Base-by-base conservation (phyloP, 1,284 basidiomycete genomes). In the Pascua sp. region DNA sequence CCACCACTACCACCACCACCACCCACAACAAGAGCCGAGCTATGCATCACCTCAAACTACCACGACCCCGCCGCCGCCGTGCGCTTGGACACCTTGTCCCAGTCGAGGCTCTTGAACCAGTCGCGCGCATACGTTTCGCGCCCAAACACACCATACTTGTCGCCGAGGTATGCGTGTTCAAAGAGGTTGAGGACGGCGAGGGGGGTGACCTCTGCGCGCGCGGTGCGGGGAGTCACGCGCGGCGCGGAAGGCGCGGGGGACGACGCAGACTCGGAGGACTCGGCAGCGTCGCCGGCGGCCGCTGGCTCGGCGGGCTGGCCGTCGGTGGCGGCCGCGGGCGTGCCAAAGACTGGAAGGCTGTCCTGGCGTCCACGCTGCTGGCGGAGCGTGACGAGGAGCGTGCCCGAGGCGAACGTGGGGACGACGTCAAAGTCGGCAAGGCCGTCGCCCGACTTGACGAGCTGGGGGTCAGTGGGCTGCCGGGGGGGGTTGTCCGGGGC, bases 131-230 rank as follows among this genome's bases (percentile, higher is more conserved):
- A 98, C 71, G 85, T 82, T 72, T 92, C 90, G 79, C 91, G 92
- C 43, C 91, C 92, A 90, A 91, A 95, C 15, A 98, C 85, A 11
- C 95, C 95, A 70, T 91, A 94, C 59, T 88, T 88, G 49, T 89
- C 86, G 52, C 83, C 82, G 66, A 98, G 80, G 89, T 93, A 98
- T 24, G 89, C 87, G 69, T 93, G 93, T 77, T 97, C 93, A 69
- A 92, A 86, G 18, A 95, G 83, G 55, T 87, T 88, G 60, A 97
- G 76, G 66, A 90, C 92, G 70, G 95, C 87, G 32, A 77, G 53
- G 8, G 76, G 76, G 11, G 51, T 61, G 11, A 47, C 48, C 50
- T 58, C 51, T 16, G 38, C 44, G 42, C 36, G 4, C 24, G 32
- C 13, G n/a, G 49, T 42, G 50, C 43, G 42, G 39, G 32, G 39